Evolutionary conservation across 225 moss, liverwort and hornwort genomes (phyloP).

Genomic region (Pleurozium schreberi): DNA sequence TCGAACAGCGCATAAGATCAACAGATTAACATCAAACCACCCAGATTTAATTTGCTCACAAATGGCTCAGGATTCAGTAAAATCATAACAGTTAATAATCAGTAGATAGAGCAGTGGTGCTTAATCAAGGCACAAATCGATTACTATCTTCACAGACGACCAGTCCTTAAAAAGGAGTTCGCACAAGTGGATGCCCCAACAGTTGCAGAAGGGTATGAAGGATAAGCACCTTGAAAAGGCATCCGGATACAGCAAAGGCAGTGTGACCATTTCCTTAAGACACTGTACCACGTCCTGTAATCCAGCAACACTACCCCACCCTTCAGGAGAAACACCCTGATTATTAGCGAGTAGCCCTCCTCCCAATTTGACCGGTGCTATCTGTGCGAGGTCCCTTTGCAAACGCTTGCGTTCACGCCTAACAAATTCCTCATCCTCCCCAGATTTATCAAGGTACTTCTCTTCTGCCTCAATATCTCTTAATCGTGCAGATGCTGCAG

Average conservation of each 20-base stretch:
- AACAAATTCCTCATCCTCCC: slow-evolving; percentile 79
- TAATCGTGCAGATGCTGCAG: slow-evolving; percentile 49
- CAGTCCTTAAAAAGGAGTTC: neutral
- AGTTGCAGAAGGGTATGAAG: neutral
- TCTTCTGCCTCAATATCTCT: slow-evolving; percentile 76
- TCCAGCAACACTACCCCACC: slow-evolving; percentile 75
- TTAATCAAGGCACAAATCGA: neutral
- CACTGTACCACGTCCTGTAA: slow-evolving; percentile 68
- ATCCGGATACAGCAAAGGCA: slow-evolving; percentile 70
- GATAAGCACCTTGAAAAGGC: slow-evolving; percentile 39
- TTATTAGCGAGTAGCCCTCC: slow-evolving; percentile 15
- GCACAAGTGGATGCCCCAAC: neutral
- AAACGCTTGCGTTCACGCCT: slow-evolving; percentile 71
- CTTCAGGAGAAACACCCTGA: slow-evolving; percentile 34
- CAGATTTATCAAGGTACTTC: slow-evolving; percentile 61
- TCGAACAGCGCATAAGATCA: neutral
- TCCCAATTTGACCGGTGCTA: slow-evolving; percentile 62
- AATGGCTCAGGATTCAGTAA: neutral
- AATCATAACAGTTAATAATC: neutral
- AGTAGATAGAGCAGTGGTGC: neutral
- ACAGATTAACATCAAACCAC: neutral
- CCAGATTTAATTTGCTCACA: neutral
- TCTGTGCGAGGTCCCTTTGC: slow-evolving; percentile 67
- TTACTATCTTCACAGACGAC: neutral
- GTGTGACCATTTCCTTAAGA: slow-evolving; percentile 70